Base-by-base conservation (phyloP, 257 asterid species). In the Henckelia pumila region DNA sequence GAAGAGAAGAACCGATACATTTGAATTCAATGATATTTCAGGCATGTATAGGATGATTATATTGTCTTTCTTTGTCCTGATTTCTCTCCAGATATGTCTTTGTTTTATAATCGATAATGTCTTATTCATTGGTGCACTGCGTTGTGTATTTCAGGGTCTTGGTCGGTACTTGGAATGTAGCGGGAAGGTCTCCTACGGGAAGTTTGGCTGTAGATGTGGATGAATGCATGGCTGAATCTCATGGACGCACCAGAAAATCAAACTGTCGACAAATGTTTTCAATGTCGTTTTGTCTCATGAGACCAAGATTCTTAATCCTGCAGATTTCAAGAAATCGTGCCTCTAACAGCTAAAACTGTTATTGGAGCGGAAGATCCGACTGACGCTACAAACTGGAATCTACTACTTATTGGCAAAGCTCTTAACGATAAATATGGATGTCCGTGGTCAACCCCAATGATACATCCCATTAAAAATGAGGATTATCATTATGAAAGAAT, bases 151-250 rank as follows among this genome's bases (percentile, higher is more conserved):
- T 59, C 78, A 92, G 98, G 79, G 81, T 92, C 28, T 92, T 89
- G 49, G 96, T 92, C 77, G 96, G 98, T 11, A 92, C 92, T 47
- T 92, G 98, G 98, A 92, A 92, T 77, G 98, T 89, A 61, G 96
- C 95, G 32, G 98, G 98, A 73, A 81, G 85, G 78, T n/a, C n/a
- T n/a, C n/a, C n/a, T n/a, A n/a, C n/a, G n/a, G n/a, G n/a, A n/a
- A n/a, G n/a, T n/a, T n/a, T 89, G 78, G 96, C 90, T 44, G 92
- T 80, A 32, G 95, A 92, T 75, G 75, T 89, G 82, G 88, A 85
- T 29, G 96, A 87, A n/a, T n/a, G n/a, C n/a, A 71, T 92, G 98
- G 98, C 79, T 92, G 69, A 89, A 92, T 73, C 88, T 86, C 63
- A 85, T 77, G 78, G 89, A 89, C 30, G 82, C 85, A 68, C 96